Conservation (phyloP, 148 eudicot species). For the Rhododendron griersonianum region DNA sequence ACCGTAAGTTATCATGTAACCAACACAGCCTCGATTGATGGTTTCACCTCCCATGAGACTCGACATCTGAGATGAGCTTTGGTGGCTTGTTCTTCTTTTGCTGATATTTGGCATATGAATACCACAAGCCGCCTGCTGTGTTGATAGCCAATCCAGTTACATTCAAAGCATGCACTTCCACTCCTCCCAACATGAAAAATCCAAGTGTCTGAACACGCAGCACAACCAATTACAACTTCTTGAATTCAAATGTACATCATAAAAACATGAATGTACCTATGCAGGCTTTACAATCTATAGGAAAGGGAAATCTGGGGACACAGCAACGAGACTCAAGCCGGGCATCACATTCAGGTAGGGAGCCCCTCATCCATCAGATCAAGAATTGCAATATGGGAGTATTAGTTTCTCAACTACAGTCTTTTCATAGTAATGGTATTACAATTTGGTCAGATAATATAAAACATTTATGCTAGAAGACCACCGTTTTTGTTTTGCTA, state of each 20-base stretch:
- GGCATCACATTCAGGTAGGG: background rate
- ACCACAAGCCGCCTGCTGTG: slow-evolving; percentile 92
- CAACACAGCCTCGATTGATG: background rate
- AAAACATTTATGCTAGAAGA: background rate
- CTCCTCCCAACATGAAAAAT: slow-evolving; percentile 85
- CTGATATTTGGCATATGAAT: slow-evolving; percentile 76
- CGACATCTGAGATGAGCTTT: slow-evolving; percentile 47
- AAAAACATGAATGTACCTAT: background rate
- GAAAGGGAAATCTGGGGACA: background rate
- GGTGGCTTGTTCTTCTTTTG: slow-evolving; percentile 59
- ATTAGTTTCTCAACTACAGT: background rate
- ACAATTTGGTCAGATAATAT: background rate
- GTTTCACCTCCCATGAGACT: slow-evolving; percentile 41
- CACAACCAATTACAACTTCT: slow-evolving; percentile 6
- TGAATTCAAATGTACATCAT: background rate
- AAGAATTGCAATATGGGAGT: background rate
- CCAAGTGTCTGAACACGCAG: slow-evolving; percentile 64
- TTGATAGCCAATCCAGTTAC: slow-evolving; percentile 75
- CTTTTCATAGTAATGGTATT: background rate
- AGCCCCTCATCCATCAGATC: background rate
- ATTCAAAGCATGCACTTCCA: slow-evolving; percentile 79
- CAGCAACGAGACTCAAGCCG: background rate
- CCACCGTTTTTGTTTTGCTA: background rate
- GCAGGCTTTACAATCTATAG: background rate
- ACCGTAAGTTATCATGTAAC: background rate